phyloP scores from a whole-genome alignment of 345 rosid species.

The Aquilaria malaccensis region DNA sequence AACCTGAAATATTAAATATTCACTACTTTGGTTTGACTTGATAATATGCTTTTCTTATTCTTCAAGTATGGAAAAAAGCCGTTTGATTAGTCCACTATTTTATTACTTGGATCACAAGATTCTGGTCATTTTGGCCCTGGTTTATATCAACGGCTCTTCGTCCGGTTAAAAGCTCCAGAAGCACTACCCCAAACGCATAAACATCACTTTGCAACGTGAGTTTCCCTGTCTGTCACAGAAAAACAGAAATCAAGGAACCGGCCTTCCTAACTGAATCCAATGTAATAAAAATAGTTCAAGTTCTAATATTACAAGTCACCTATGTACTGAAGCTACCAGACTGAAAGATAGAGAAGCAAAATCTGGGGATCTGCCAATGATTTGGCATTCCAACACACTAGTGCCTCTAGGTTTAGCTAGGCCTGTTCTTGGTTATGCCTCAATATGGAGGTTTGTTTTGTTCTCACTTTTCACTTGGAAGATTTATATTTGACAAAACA shows the following conservation, averaged over 20 bases:
- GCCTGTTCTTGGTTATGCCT: no score
- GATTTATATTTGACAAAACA: no score
- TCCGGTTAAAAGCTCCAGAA: constrained; percentile 89
- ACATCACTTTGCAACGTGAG: constrained; percentile 95
- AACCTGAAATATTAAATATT: constrained; percentile 46
- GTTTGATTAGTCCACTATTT: constrained; percentile 2
- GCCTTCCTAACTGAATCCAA: constrained; percentile 7
- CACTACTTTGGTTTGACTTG: constrained; percentile 6
- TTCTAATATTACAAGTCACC: not conserved
- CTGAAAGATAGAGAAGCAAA: no score
- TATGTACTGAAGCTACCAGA: no score
- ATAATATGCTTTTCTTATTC: constrained; percentile 3
- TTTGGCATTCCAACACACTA: no score
- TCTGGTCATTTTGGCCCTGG: constrained; percentile 83
- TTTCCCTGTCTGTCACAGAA: constrained; percentile 70
- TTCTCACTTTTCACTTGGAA: no score
- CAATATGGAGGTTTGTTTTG: no score
- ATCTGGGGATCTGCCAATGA: no score
- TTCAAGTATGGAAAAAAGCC: constrained; percentile 9
- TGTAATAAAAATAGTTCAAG: not conserved
- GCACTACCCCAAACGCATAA: constrained; percentile 96
- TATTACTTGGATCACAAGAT: constrained; percentile 85
- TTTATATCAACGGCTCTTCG: constrained; percentile 89
- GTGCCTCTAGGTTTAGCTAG: no score
- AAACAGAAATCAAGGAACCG: constrained; percentile 3